phyloP scores from a whole-genome alignment of 768 basidiomycete genomes.

The Termitomyces titanicus region DNA sequence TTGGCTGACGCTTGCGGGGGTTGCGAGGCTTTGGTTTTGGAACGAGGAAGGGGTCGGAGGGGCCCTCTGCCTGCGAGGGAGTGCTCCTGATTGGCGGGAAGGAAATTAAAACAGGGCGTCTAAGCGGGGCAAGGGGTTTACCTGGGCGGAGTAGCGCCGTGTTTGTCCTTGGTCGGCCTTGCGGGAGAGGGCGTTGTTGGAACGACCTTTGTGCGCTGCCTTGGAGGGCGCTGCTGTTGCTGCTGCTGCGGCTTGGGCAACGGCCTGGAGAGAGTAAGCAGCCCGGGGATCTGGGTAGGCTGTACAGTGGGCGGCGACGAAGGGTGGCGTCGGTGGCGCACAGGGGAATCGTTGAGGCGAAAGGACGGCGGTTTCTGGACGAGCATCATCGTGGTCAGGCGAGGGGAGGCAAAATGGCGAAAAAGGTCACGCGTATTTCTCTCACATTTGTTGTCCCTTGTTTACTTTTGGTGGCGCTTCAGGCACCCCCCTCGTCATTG shows the following conservation, averaged over 20 bases:
- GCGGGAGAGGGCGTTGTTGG: slow-evolving; percentile 15
- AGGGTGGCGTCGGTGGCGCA: slow-evolving; percentile 61
- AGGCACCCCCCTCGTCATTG: not conserved
- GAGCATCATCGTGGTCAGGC: slow-evolving; percentile 40
- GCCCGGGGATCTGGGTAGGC: slow-evolving; percentile 70
- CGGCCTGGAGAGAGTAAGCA: slow-evolving; percentile 60
- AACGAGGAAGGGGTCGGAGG: slow-evolving; percentile 25
- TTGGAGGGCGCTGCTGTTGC: slow-evolving; percentile 10
- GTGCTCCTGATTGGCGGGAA: not conserved
- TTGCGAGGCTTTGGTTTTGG: not conserved
- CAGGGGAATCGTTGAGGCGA: slow-evolving; percentile 23
- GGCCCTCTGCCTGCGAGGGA: slow-evolving; percentile 70
- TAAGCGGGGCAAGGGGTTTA: not conserved
- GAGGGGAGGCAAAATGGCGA: slow-evolving; percentile 9
- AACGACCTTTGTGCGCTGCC: not conserved
- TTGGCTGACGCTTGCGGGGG: slow-evolving; percentile 8
- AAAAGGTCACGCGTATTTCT: slow-evolving; percentile 14
- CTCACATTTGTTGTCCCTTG: slow-evolving; percentile 20
- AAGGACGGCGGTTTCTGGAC: slow-evolving; percentile 41
- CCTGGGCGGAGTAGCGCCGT: not conserved
- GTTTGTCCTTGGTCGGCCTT: slow-evolving; percentile 1
- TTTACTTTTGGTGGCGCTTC: slow-evolving; percentile 21
- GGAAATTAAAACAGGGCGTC: not conserved
- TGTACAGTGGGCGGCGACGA: slow-evolving; percentile 66
- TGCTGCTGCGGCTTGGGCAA: slow-evolving; percentile 34